Base-by-base conservation (phyloP, 2,329 filamentous ascomycete species). In the Cladosporium austrohemisphaericum region DNA sequence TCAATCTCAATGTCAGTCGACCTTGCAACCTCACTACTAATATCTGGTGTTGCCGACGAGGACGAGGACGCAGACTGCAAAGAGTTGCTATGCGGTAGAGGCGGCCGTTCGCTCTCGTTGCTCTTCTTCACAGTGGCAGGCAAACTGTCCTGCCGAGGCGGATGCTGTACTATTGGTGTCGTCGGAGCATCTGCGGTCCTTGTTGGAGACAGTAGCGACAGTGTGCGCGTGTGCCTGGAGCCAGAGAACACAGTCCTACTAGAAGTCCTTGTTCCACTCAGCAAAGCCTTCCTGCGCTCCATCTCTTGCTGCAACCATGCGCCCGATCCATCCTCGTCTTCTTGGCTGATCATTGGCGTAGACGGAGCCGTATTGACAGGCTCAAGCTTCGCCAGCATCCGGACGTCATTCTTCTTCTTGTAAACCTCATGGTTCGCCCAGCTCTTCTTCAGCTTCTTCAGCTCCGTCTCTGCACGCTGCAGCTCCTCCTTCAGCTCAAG, bases 401-500 rank as follows among this genome's bases (percentile, higher is more conserved):
- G 79, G 43, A 80, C 76, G 52, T 89, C 81, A 3, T 81, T 81
- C 51, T 82, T 79, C 70, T 92, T 92, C 70, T 83, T 88, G 52
- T 81, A 79, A 38, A 81, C 83, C 65, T 96, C 90, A 53, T 90
- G 83, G 11, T 76, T 71, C 1, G 87, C 80, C 85, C 88, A 97
- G 67, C 90, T 85, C 61, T 80, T 85, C 74, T 96, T 97, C 54
- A 98, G 74, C 33, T 74, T 79, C 38, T 75, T 74, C 32, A 98
- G 74, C 38, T 95, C 86, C 10, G 74, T 71, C 65, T 98, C 92
- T 5, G 93, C 92, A 52, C 84, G 84, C 19, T 76, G 73, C n/a
- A 98, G 75, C 68, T 97, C 92, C 67, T 98, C 93, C 52, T 84
- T 86, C 45, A 98, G 74, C 69, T 97, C 93, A 50, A 98, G 72